Conservation (phyloP, 2,329 filamentous ascomycete species). For the Herpotrichia juniperi region DNA sequence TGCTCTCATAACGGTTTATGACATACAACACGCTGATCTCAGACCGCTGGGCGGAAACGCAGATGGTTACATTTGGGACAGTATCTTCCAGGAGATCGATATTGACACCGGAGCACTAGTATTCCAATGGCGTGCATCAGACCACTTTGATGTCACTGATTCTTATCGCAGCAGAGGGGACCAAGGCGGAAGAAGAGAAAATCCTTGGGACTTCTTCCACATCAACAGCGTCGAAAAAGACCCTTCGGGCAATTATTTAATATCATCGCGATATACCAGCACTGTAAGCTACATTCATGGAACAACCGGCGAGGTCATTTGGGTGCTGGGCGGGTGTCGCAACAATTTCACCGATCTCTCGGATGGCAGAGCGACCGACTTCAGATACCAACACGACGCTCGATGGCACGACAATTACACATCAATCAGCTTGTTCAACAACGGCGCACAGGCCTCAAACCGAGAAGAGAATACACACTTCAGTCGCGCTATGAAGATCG, state of each 20-base stretch:
- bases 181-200: slow-evolving; percentile 18
- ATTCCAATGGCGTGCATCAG: slow-evolving; percentile 46
- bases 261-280: slow-evolving; percentile 25
- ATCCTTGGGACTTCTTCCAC: slow-evolving; percentile 42
- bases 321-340: slow-evolving; percentile 57
- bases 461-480: slow-evolving; percentile 7
- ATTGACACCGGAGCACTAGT: slow-evolving; percentile 43
- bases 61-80: slow-evolving; percentile 49
- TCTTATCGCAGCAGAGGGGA: slow-evolving; percentile 17
- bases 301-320: slow-evolving; percentile 53
- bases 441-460: slow-evolving; percentile 21
- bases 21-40: slow-evolving; percentile 45
- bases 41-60: slow-evolving; percentile 35
- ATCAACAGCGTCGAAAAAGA: slow-evolving; percentile 42
- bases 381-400: slow-evolving; percentile 55
- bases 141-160: slow-evolving; percentile 31
- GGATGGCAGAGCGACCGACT: slow-evolving; percentile 52
- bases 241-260: slow-evolving; percentile 26
- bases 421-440: slow-evolving; percentile 47
- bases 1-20: slow-evolving; percentile 49
- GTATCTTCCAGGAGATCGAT: slow-evolving; percentile 50
- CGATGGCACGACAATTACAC: slow-evolving; percentile 13
- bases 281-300: slow-evolving; percentile 28
- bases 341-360: slow-evolving; percentile 52
- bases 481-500: slow-evolving; percentile 44